Percentiles rank a stretch among this genome's conserved stretches.
Evolutionary conservation across 768 basidiomycete genomes (phyloP).

Genomic region (Suillus weaverae): DNA sequence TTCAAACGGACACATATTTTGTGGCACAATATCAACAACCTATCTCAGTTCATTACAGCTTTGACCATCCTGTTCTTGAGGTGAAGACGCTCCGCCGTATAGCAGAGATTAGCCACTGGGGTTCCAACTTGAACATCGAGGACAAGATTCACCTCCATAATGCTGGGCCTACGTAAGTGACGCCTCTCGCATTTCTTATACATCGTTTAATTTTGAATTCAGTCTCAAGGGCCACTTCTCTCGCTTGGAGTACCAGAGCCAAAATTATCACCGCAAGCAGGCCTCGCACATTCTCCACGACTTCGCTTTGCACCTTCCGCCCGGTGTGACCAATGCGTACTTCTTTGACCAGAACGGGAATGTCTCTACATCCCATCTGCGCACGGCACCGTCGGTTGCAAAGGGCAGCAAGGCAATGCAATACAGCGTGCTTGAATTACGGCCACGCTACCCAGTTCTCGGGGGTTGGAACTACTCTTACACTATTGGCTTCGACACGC

Average conservation of each 20-base stretch:
- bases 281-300: constrained; percentile 70
- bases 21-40: constrained; percentile 60
- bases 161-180: constrained; percentile 81
- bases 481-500: constrained; percentile 93
- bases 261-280: constrained; percentile 66
- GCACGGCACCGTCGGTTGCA: constrained; percentile 62
- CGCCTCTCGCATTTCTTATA: neutral
- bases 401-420: constrained; percentile 53
- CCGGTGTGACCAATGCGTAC: constrained; percentile 80
- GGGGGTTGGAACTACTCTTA: constrained; percentile 99
- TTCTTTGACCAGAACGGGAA: constrained; percentile 94
- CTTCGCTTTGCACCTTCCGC: constrained; percentile 77
- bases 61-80: constrained; percentile 80
- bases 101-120: constrained; percentile 97
- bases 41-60: constrained; percentile 75
- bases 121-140: constrained; percentile 89
- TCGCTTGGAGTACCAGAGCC: constrained; percentile 82
- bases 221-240: constrained; percentile 97
- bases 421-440: constrained; percentile 74
- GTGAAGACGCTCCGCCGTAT: constrained; percentile 68
- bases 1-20: constrained; percentile 68
- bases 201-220: constrained; percentile 10
- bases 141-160: constrained; percentile 87
- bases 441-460: constrained; percentile 88
- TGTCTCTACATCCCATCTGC: constrained; percentile 90